phyloP scores from a whole-genome alignment of 2,329 filamentous ascomycete species.

The Sclerotiophoma versabilis region DNA sequence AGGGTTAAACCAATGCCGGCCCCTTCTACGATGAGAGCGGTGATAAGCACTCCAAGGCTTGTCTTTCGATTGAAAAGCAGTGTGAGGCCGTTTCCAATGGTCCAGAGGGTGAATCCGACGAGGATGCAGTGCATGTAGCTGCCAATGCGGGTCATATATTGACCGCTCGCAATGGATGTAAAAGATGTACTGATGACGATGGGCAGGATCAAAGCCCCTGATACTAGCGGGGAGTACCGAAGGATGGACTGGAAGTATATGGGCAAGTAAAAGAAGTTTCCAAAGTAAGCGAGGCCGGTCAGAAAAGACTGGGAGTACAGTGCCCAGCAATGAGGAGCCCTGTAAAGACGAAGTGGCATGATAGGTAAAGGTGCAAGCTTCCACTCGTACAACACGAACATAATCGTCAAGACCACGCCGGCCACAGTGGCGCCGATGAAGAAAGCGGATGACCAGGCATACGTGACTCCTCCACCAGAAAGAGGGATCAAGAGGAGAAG shows the following conservation, averaged over 20 bases:
- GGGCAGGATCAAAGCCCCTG: constrained; percentile 60
- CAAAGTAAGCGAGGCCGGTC: constrained; percentile 66
- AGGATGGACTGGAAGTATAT: constrained; percentile 68
- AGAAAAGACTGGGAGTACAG: constrained; percentile 67
- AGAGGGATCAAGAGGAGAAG: constrained; percentile 69
- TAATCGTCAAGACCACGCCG: constrained; percentile 54
- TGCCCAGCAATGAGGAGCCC: constrained; percentile 59
- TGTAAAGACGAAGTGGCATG: constrained; percentile 65
- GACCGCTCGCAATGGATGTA: constrained; percentile 26
- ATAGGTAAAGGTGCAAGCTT: constrained; percentile 64
- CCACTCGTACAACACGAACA: constrained; percentile 64
- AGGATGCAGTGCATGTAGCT: constrained; percentile 31
- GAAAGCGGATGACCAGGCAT: constrained; percentile 63
- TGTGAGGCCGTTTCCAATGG: constrained; percentile 61
- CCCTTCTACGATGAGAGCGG: constrained; percentile 60
- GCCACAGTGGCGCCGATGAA: constrained; percentile 65
- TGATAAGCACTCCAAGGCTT: constrained; percentile 56
- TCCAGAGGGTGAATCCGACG: constrained; percentile 55
- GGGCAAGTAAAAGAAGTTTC: constrained; percentile 67
- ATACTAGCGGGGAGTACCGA: constrained; percentile 54
- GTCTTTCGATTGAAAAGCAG: constrained; percentile 58
- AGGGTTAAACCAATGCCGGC: constrained; percentile 58
- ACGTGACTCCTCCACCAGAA: constrained; percentile 66
- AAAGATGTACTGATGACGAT: constrained; percentile 34
- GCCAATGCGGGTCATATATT: constrained; percentile 28